Percentiles rank a stretch among this genome's conserved stretches.
Conservation (phyloP, 805 yeast genomes). For the Candida multigemmis region DNA sequence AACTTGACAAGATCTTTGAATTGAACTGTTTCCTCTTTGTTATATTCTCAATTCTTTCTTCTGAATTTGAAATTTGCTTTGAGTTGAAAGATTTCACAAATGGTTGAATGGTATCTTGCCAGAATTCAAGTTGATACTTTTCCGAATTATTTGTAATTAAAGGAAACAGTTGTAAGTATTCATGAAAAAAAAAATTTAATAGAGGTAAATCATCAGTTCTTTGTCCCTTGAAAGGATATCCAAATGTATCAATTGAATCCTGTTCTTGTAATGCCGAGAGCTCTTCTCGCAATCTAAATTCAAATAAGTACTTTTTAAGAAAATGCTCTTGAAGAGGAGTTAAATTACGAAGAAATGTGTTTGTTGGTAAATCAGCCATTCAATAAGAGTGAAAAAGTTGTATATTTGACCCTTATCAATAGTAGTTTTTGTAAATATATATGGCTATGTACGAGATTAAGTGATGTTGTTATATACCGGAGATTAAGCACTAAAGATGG, state of each 20-base stretch:
- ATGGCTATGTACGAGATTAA: too few species aligned
- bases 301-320: slow-evolving; percentile 72
- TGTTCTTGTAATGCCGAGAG: slow-evolving; percentile 49
- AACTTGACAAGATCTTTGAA: slow-evolving; percentile 49
- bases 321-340: slow-evolving; percentile 75
- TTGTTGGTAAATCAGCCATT: too few species aligned
- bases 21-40: slow-evolving; percentile 54
- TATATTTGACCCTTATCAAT: too few species aligned
- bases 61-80: slow-evolving; percentile 61
- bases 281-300: slow-evolving; percentile 54
- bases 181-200: slow-evolving; percentile 52
- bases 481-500: too few species aligned
- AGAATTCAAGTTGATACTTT: slow-evolving; percentile 46
- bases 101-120: slow-evolving; percentile 74
- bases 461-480: too few species aligned
- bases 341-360: slow-evolving; percentile 11
- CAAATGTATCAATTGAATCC: slow-evolving; percentile 58
- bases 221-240: slow-evolving; percentile 57
- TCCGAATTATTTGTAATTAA: slow-evolving; percentile 45
- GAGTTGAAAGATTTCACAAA: slow-evolving; percentile 73
- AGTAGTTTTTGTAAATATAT: too few species aligned
- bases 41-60: slow-evolving; percentile 68
- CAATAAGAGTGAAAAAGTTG: too few species aligned
- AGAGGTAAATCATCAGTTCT: slow-evolving; percentile 49
- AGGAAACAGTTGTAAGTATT: slow-evolving; percentile 66